phyloP scores from a whole-genome alignment of 208 protist genomes.

The Naegleria lovaniensis region DNA sequence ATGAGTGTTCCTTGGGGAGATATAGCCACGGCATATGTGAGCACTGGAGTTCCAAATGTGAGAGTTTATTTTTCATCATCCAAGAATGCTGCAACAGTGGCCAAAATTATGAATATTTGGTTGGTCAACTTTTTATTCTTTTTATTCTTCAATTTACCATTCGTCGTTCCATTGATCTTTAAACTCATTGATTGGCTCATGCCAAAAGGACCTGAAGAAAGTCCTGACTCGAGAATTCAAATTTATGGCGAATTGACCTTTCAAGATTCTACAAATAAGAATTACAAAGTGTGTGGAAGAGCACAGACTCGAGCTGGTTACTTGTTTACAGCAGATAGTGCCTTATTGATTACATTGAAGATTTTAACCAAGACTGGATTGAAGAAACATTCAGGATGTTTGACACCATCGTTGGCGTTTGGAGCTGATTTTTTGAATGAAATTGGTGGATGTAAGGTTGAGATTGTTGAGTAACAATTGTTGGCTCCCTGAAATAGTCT shows the following conservation, averaged over 20 bases:
- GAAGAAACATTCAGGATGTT: neutral
- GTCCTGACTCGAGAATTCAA: neutral
- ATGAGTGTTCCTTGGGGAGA: constrained; percentile 11
- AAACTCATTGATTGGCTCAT: neutral
- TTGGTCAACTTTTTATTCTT: neutral
- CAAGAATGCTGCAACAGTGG: neutral
- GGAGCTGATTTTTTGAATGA: neutral
- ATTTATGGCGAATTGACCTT: neutral
- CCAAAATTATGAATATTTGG: neutral
- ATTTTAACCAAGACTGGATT: neutral
- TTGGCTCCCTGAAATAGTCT: too few relatives aligned
- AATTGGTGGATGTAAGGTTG: neutral
- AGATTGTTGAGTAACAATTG: neutral
- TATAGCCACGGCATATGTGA: neutral
- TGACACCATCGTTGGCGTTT: constrained; percentile 2
- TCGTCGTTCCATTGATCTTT: neutral
- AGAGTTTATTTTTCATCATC: neutral
- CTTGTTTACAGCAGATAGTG: neutral
- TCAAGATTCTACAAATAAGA: neutral
- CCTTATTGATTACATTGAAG: neutral
- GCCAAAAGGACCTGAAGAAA: neutral
- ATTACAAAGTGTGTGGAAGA: neutral
- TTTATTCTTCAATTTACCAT: neutral
- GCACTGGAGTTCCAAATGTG: neutral
- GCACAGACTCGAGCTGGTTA: neutral